Base-by-base conservation (phyloP, 2,329 filamentous ascomycete species). In the Incumbomyces lentus region DNA sequence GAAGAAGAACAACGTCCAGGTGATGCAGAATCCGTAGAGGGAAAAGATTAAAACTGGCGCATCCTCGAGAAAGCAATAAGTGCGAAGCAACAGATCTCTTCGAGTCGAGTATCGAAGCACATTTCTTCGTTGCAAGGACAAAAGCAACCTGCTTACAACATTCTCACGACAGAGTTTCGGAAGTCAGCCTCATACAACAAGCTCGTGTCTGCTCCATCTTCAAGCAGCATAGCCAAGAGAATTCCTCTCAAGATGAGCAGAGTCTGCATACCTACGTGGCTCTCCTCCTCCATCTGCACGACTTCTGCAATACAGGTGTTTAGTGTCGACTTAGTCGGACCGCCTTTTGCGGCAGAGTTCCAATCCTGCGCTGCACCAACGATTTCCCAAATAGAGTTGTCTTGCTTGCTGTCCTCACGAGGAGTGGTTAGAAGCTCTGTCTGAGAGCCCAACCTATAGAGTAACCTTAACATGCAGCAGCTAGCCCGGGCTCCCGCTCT, bases 1-100 rank as follows among this genome's bases (percentile, higher is more conserved):
- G 68, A 70, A 68, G 52, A 71, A 70, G 60, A 68, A 71, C 56
- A 70, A 71, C 49, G 66, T 71, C 35, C 68, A 71, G 53, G 68
- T 71, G 34, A 68, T 71, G 32, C 68, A 70, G 55, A 68, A 69
- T 40, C 43, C 42, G 36, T 50, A 36, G 40, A 14, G 12, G 11
- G 18, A 14, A 13, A 12, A 36, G 10, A 16, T 3, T 11, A 14
- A 16, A 43, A 13, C 14, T 6, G 3, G 40, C 40, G 14, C n/a
- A 38, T n/a, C n/a, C 22, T 26, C 8, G 4, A 26, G 8, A 26
- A 26, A 26, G 22, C 22, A 26, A 26, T 8, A 4, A 26, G 22
- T 5, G 22, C 5, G 4, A 4, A 26, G 22, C 22, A 4, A 8
- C 8, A 26, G 22, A 26, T 26, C 8, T 4, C 8, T 26, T 26